These are phyloP conservation scores for Volvariella volvacea DNA, from an alignment of 1,284 basidiomycete genomes.

Conservation along the genomic window DNA sequence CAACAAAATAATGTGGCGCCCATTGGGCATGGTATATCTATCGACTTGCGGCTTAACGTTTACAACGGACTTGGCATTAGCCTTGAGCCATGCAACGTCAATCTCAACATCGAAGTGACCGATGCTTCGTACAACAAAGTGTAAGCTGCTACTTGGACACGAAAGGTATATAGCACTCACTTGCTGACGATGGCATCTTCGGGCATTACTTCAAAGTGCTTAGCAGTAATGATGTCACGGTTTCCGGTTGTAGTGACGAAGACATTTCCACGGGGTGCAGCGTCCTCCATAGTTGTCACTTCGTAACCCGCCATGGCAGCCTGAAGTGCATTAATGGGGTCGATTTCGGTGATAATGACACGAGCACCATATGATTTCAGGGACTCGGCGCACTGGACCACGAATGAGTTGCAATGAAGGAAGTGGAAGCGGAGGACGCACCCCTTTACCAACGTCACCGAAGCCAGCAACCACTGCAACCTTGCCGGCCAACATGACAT, in stretches of 20 bases:
- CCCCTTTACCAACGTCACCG: constrained; percentile 99
- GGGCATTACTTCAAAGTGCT: constrained; percentile 93
- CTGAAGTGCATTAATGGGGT: constrained; percentile 99
- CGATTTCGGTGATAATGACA: constrained; percentile 96
- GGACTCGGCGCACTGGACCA: constrained; percentile 86
- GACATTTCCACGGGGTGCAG: constrained; percentile 82
- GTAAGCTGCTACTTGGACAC: neutral
- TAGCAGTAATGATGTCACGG: constrained; percentile 93
- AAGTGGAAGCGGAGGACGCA: constrained; percentile 36
- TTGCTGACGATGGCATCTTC: constrained; percentile 99
- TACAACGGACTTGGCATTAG: constrained; percentile 76
- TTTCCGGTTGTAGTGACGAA: constrained; percentile 99
- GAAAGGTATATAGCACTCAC: constrained; percentile 33
- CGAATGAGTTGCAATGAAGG: constrained; percentile 9
- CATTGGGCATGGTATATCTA: constrained; percentile 88
- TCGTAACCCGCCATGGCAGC: constrained; percentile 99
- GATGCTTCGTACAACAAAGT: constrained; percentile 49
- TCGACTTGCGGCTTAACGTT: constrained; percentile 99
- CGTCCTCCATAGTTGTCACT: constrained; percentile 98
- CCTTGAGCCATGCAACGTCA: constrained; percentile 98
- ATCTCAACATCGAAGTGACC: constrained; percentile 99
- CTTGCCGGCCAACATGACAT: constrained; percentile 99
- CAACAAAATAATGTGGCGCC: constrained; percentile 94
- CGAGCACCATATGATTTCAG: constrained; percentile 95
- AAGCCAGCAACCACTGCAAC: constrained; percentile 98